phyloP scores from a whole-genome alignment of 495 filamentous ascomycete genomes.

The Aspergillus egyptiacus region DNA sequence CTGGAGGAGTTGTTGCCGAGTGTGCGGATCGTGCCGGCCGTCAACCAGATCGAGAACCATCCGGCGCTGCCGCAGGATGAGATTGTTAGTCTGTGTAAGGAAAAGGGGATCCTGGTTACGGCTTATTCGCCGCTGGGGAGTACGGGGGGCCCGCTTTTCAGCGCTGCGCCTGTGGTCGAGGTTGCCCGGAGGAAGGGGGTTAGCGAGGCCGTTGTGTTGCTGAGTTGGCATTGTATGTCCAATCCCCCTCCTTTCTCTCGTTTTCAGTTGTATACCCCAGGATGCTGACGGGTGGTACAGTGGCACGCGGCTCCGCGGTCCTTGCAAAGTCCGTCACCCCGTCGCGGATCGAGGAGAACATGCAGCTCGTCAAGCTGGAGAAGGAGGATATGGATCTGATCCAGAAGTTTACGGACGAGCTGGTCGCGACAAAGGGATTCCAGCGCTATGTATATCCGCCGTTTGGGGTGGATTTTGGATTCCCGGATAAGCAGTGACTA shows the following conservation, averaged over 20 bases:
- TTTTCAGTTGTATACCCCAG: no score
- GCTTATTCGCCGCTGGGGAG: slow-evolving; percentile 74
- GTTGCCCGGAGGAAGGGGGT: slow-evolving; percentile 66
- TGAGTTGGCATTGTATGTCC: slow-evolving; percentile 68
- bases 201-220: slow-evolving; percentile 53
- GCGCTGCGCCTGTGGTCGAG: slow-evolving; percentile 59
- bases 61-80: slow-evolving; percentile 74
- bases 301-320: slow-evolving; percentile 65
- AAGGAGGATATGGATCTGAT: slow-evolving; percentile 59
- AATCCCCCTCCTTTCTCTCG: background rate
- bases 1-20: slow-evolving; percentile 66
- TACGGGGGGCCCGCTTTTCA: slow-evolving; percentile 68
- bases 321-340: slow-evolving; percentile 76
- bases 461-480: slow-evolving; percentile 72
- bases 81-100: slow-evolving; percentile 67
- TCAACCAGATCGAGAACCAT: slow-evolving; percentile 91
- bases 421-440: slow-evolving; percentile 55
- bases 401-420: slow-evolving; percentile 50
- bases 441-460: slow-evolving; percentile 71
- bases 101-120: slow-evolving; percentile 69
- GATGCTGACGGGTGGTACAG: slow-evolving; percentile 32
- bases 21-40: slow-evolving; percentile 64
- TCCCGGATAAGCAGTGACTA: slow-evolving; percentile 59
- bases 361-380: slow-evolving; percentile 62
- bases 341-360: slow-evolving; percentile 67